Base-by-base conservation (phyloP, 495 filamentous ascomycete genomes). In the Xylaria nigripes region DNA sequence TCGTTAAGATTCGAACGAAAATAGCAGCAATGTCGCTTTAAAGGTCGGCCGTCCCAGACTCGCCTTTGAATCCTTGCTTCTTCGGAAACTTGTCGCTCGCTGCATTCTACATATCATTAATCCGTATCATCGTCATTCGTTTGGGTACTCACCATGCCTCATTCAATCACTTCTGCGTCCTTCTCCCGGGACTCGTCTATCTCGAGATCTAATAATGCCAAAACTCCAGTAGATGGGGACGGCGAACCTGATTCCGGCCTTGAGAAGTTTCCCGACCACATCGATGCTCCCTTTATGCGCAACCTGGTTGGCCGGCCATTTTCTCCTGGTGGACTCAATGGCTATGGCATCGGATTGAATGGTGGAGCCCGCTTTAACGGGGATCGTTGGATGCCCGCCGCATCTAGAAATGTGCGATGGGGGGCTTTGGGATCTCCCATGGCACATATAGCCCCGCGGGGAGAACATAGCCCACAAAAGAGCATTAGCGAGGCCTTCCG, bases 401-500 rank as follows among this genome's bases (percentile, higher is more conserved):
- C 71, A 66, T 66, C 62, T 44, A 60, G 58, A 52, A 74, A 50
- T 60, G 81, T 68, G 54, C 73, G 56, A 74, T 82, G 66, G 74
- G 74, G 59, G 51, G 66, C 67, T 2, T 45, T 61, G 27, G 61
- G 65, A 9, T 51, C 61, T 43, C 54, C 56, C 12, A 58, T 12
- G 5, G 15, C 65, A 49, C 45, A 72, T 32, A 72, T 79, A 41
- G 30, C 50, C 21, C 46, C 55, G 43, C 59, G 53, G 48, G 67
- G 70, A 57, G 68, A 70, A 57, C 87, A 91, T 66, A 75, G 77
- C 7, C 77, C 84, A 58, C 85, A 89, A 66, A 90, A 86, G 73
- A 94, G 89, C 69, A 77, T 95, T 59, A 83, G 83, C 70, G 89
- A 94, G 70, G 87, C 90, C 49, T 82, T 95, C 58, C 82, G 77